Conservation (phyloP, 768 basidiomycete genomes). For the Coprinopsis marcescibilis region DNA sequence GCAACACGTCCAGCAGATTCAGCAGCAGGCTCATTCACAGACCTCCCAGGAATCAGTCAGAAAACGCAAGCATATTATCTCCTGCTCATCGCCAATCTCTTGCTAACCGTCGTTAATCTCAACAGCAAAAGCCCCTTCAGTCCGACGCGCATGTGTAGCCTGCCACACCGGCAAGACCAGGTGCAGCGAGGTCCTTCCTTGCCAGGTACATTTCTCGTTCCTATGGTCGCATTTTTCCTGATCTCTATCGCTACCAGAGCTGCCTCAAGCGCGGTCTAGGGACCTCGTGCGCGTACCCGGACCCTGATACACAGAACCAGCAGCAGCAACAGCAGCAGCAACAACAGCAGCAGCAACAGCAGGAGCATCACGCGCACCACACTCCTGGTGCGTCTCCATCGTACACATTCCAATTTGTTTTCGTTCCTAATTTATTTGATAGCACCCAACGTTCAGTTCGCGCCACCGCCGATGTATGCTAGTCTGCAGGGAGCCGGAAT, state of each 20-base stretch:
- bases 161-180: constrained; percentile 82
- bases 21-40: constrained; percentile 19
- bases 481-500: constrained; percentile 41
- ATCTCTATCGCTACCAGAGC: constrained; percentile 38
- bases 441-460: constrained; percentile 32
- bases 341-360: constrained; percentile 14
- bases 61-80: constrained; percentile 48
- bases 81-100: constrained; percentile 16
- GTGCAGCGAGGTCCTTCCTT: constrained; percentile 77
- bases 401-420: constrained; percentile 8
- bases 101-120: constrained; percentile 14
- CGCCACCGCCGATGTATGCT: constrained; percentile 47
- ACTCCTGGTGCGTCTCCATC: constrained; percentile 27
- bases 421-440: constrained; percentile 15
- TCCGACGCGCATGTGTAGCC: constrained; percentile 72
- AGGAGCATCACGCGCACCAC: constrained; percentile 34
- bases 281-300: constrained; percentile 66
- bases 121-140: constrained; percentile 74
- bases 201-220: constrained; percentile 47
- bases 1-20: constrained; percentile 22
- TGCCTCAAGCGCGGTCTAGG: constrained; percentile 79
- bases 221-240: constrained; percentile 4
- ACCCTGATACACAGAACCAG: constrained; percentile 49
- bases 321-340: constrained; percentile 14
- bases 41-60: constrained; percentile 32